Evolutionary conservation across 2,329 filamentous ascomycete species (phyloP), one percentile per base, ranked within the genome.

Genomic region (Phoma sp.): DNA sequence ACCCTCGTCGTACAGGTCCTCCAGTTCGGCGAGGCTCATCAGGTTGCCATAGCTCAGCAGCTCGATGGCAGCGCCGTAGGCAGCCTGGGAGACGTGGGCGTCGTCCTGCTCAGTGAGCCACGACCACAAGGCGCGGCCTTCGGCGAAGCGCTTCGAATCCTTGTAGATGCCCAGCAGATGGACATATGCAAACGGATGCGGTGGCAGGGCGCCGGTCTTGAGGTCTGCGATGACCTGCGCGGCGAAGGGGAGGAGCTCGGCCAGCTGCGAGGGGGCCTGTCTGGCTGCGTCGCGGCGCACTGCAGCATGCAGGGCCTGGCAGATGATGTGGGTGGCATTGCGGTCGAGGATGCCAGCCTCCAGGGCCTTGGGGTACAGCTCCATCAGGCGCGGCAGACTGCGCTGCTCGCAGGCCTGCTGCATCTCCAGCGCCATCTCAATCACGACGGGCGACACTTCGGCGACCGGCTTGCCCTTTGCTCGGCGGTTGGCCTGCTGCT

Each of bases 11-110:
- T 80, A 83, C 11, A 83, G 54, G 1, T 65, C 60, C 56, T 83
- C 81, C 14, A 82, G 65, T 4, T 78, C 73, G 9, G 67, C 56
- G 0, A 82, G 68, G 3, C 62, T 59, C 44, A 67, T 65, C n/a
- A 60, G 47, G 10, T 76, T 74, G 44, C 76, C 71, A 11, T 74
- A 73, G 9, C 79, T 77, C 46, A 81, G 66, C 36, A 81, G 65
- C 57, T 82, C 79, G 27, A 83, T 80, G 1, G 78, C 80, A 7
- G 76, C 76, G 5, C 80, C 80, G 55, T 82, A 83, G 0, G 79
- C 76, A 4, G 71, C 66, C 13, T 70, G 64, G 46, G 77, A 74
- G 8, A 80, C 71, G 44, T 75, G 74, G 4, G 68, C 64, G 14
- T 79, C 74, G 41, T 76, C 74, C 58, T 80, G 76, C 4, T 64